These are phyloP conservation scores for Salix koriyanagi DNA, from an alignment of 345 rosid species.

Conservation along the genomic window DNA sequence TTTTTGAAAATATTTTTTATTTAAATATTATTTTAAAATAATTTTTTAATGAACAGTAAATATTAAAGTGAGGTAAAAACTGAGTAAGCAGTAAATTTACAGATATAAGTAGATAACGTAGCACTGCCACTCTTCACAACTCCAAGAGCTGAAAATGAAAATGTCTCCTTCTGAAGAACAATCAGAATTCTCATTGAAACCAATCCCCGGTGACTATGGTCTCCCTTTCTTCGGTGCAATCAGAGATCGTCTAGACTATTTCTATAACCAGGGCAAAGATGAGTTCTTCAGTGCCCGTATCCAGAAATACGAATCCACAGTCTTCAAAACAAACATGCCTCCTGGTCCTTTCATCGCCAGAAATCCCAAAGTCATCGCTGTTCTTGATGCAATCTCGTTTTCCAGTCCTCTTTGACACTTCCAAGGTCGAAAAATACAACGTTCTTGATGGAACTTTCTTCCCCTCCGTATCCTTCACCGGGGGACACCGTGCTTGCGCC, in stretches of 20 bases:
- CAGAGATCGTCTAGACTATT: conserved; percentile 43
- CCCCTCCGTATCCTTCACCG: conserved; percentile 38
- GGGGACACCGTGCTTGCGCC: conserved; percentile 37
- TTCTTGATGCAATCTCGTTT: conserved; percentile 44
- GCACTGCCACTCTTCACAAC: neutral
- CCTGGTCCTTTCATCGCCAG: conserved; percentile 47
- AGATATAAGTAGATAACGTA: neutral
- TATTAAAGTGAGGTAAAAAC: neutral
- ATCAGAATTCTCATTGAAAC: conserved; percentile 6
- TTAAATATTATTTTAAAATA: too few relatives aligned
- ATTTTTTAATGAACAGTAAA: neutral
- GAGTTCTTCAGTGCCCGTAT: conserved; percentile 27
- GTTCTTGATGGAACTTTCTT: conserved; percentile 38
- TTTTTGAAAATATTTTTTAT: too few relatives aligned
- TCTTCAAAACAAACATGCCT: conserved; percentile 44
- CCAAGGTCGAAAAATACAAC: conserved; percentile 40
- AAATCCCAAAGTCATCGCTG: conserved; percentile 24
- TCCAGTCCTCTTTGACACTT: conserved; percentile 38
- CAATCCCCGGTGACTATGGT: conserved; percentile 43
- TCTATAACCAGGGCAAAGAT: conserved; percentile 43
- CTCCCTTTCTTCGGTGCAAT: conserved; percentile 32
- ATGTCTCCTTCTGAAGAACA: conserved; percentile 11
- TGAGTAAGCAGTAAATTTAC: neutral
- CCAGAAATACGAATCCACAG: conserved; percentile 29
- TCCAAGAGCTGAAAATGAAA: conserved; percentile 6